Evolutionary conservation across 2,329 filamentous ascomycete species (phyloP).

Genomic region (Neurospora sp.): DNA sequence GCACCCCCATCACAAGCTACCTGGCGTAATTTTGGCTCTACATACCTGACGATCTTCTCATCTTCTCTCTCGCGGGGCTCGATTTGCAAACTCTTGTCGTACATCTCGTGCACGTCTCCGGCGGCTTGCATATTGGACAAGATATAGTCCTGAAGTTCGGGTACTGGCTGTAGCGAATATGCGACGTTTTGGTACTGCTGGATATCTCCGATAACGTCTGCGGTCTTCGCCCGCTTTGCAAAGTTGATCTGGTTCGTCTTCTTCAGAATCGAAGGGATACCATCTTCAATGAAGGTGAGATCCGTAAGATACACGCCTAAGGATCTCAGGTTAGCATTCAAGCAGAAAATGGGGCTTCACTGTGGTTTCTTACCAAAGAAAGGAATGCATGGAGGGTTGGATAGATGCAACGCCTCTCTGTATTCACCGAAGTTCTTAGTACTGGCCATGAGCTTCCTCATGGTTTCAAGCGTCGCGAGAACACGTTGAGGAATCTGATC

Average conservation of each 20-base stretch:
- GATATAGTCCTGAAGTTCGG: slow-evolving; percentile 93
- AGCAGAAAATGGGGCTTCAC: background rate
- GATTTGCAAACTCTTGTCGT: slow-evolving; percentile 87
- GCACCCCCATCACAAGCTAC: background rate
- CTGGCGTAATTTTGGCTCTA: slow-evolving; percentile 15
- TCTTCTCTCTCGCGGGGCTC: slow-evolving; percentile 95
- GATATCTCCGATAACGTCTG: slow-evolving; percentile 95
- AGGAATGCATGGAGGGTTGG: slow-evolving; percentile 93
- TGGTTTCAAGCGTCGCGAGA: slow-evolving; percentile 69
- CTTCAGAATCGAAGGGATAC: slow-evolving; percentile 92
- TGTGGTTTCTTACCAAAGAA: slow-evolving; percentile 70
- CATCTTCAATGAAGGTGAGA: slow-evolving; percentile 96
- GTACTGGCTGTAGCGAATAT: slow-evolving; percentile 83
- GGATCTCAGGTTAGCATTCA: slow-evolving; percentile 1
- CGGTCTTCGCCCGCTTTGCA: slow-evolving; percentile 94
- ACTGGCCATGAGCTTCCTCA: slow-evolving; percentile 92
- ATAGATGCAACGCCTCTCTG: slow-evolving; percentile 80
- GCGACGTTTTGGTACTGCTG: slow-evolving; percentile 98
- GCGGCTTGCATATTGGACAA: slow-evolving; percentile 92
- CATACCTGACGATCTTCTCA: slow-evolving; percentile 97
- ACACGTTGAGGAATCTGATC: slow-evolving; percentile 83
- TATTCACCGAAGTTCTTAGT: slow-evolving; percentile 99
- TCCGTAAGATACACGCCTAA: slow-evolving; percentile 92
- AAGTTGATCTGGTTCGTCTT: slow-evolving; percentile 98
- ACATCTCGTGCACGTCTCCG: slow-evolving; percentile 98